A percentile compares a stretch with the other conserved stretches of the same genome.
Evolutionary conservation across 495 filamentous ascomycete genomes (phyloP).

Genomic region (Penicillium alfredii): DNA sequence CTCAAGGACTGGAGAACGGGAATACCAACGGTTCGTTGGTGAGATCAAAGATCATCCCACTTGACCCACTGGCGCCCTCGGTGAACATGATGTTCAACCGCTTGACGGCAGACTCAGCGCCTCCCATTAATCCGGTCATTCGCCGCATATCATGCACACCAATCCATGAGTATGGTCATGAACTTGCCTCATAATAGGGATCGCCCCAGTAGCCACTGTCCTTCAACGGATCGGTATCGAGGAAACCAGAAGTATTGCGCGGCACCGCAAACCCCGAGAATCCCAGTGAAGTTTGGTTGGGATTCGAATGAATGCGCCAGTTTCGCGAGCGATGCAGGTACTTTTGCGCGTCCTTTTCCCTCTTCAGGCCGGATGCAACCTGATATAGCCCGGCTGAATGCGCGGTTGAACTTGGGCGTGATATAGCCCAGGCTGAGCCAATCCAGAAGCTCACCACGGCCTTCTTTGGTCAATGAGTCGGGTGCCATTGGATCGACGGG

Average conservation of each 20-base stretch:
- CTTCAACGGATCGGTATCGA: constrained; percentile 48
- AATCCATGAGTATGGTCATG: constrained; percentile 67
- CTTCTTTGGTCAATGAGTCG: constrained; percentile 62
- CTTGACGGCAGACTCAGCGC: constrained; percentile 28
- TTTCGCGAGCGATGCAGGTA: constrained; percentile 61
- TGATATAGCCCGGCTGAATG: constrained; percentile 55
- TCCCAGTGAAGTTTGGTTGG: constrained; percentile 43
- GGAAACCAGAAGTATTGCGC: constrained; percentile 49
- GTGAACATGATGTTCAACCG: constrained; percentile 42
- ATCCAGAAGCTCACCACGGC: constrained; percentile 63
- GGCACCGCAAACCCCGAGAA: constrained; percentile 65
- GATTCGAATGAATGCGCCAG: constrained; percentile 71
- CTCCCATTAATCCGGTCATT: constrained; percentile 54
- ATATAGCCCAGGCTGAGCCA: constrained; percentile 62
- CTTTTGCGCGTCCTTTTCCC: constrained; percentile 45
- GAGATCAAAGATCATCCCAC: constrained; percentile 57
- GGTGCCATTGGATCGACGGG: constrained; percentile 55
- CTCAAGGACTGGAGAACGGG: not conserved
- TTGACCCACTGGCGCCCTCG: constrained; percentile 42
- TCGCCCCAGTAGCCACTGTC: constrained; percentile 58
- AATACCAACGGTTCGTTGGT: constrained; percentile 56
- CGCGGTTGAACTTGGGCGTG: constrained; percentile 54
- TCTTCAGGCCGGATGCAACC: constrained; percentile 48
- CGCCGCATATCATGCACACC: constrained; percentile 61
- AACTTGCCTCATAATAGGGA: constrained; percentile 57